Evolutionary conservation across 2,329 filamentous ascomycete species (phyloP).

Genomic region (Aspergillus carbonarius): DNA sequence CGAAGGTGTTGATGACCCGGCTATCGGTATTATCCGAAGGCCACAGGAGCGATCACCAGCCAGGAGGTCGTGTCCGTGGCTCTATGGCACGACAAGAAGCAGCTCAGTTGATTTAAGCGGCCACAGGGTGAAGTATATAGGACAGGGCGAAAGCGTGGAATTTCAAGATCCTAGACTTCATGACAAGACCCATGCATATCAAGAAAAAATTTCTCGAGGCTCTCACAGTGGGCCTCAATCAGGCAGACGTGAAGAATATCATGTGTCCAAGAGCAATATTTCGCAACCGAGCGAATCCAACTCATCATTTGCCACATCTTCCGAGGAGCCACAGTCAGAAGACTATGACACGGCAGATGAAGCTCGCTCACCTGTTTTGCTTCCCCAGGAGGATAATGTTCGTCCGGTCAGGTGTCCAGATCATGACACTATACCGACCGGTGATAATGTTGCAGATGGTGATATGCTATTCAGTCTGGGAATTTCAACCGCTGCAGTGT

Average conservation of each 20-base stretch:
- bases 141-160: background rate
- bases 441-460: background rate
- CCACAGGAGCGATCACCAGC: background rate
- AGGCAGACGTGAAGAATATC: background rate
- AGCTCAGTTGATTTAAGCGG: background rate
- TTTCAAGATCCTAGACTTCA: background rate
- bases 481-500: background rate
- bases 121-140: background rate
- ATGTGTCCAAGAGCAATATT: background rate
- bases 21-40: background rate
- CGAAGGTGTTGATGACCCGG: background rate
- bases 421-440: background rate
- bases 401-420: background rate
- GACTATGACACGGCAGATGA: slow-evolving; percentile 37
- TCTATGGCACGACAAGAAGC: background rate
- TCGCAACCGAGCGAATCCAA: slow-evolving; percentile 7
- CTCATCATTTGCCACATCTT: slow-evolving; percentile 17
- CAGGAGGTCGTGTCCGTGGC: background rate
- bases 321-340: slow-evolving; percentile 24
- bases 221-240: background rate
- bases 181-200: background rate
- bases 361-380: slow-evolving; percentile 16
- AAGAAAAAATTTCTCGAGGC: background rate
- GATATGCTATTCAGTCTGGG: background rate
- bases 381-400: slow-evolving; percentile 9